Evolutionary conservation across 2,329 filamentous ascomycete genomes (phyloP).

Genomic region (Pseudogymnoascus sp.): DNA sequence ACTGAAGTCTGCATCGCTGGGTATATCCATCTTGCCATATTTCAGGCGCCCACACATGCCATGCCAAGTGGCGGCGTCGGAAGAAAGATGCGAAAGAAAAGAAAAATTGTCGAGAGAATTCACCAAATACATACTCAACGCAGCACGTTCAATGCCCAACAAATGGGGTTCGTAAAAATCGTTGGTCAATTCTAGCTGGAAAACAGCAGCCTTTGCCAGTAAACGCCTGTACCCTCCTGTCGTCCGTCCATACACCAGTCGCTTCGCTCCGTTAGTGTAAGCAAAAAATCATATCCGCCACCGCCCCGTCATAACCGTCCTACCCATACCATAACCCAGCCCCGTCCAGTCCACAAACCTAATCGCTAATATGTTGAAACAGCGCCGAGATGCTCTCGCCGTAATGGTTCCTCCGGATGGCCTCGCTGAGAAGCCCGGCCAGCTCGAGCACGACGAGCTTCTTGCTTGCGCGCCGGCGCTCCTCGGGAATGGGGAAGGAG

Average conservation of each 20-base stretch:
- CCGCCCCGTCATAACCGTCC: not conserved
- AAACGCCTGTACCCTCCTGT: slow-evolving; percentile 4
- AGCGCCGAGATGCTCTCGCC: slow-evolving; percentile 66
- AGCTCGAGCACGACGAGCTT: slow-evolving; percentile 89
- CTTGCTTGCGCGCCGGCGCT: slow-evolving; percentile 60
- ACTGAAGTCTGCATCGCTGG: slow-evolving; percentile 70
- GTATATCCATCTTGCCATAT: slow-evolving; percentile 18
- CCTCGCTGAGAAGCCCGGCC: slow-evolving; percentile 79
- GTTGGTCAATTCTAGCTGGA: slow-evolving; percentile 9
- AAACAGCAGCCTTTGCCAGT: not conserved
- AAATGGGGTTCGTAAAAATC: slow-evolving; percentile 1
- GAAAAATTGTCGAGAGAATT: slow-evolving; percentile 11
- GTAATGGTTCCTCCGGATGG: slow-evolving; percentile 92
- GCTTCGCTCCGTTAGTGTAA: slow-evolving; percentile 4
- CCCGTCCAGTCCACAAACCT: not conserved
- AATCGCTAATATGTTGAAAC: slow-evolving; percentile 13
- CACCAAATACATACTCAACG: slow-evolving; percentile 4
- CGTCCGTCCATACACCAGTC: not conserved
- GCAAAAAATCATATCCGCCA: not conserved
- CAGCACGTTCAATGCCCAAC: slow-evolving; percentile 23
- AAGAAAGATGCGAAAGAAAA: slow-evolving; percentile 12
- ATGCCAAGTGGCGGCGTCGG: slow-evolving; percentile 3
- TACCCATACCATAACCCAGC: not conserved
- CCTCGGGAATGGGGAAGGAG: slow-evolving; percentile 82
- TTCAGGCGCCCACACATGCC: not conserved